Base-by-base conservation (phyloP, 176 grass and related monocot genomes). In the Oryza punctata region DNA sequence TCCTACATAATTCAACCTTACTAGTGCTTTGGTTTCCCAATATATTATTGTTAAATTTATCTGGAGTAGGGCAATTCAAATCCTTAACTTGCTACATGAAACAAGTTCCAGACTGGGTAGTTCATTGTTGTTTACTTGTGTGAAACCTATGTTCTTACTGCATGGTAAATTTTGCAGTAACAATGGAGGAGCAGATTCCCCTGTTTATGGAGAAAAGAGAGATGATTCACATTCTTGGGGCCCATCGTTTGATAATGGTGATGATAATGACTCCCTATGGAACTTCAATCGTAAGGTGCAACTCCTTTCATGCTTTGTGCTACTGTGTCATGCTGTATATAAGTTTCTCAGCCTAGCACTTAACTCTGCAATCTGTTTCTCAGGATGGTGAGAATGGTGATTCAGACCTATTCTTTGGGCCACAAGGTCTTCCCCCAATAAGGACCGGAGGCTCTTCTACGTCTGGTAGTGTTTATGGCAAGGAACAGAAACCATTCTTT, bases 201-300 rank as follows among this genome's bases (percentile, higher is more conserved):
- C 86, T 89, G 52, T 85, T 79, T 73, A 49, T 83, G 90, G 78
- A 67, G 90, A 94, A 63, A 94, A 94, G 77, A 66, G 76, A 74
- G 46, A 75, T 45, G 85, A 40, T 57, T 85, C 88, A 57, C 84
- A 80, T 87, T 94, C 85, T 72, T 90, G 89, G 85, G 89, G 86
- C 26, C 93, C 93, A 83, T 88, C 93, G 8, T 99, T 99, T 80
- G 97, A 99, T 90, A 88, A 81, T 80, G 83, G 84, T 67, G 91
- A 87, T 81, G 97, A 96, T 82, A 88, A 91, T 49, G 93, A 99
- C 38, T 92, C 97, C 9, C 76, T 93, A 14, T 99, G 97, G 97
- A 92, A 91, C 84, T 96, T 94, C 61, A 82, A 82, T 78, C 79
- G 84, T 76, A 93, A 98, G 89, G 90, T 88, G 44, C 40, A 74